These are phyloP conservation scores for Lonicera japonica DNA, from an alignment of 129 eudicot species.

Conservation along the genomic window DNA sequence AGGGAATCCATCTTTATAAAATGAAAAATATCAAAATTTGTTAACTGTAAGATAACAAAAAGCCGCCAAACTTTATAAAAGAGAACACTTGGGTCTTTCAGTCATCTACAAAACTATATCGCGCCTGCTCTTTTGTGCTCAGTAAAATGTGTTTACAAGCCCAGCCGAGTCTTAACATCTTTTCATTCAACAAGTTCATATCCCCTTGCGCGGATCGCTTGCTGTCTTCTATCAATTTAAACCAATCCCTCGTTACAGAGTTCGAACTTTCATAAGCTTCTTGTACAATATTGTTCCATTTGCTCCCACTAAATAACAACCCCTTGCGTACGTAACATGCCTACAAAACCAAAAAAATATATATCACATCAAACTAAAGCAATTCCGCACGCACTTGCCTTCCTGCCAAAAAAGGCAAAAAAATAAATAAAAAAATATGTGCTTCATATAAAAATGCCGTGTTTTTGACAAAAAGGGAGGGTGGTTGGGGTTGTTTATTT, in stretches of 20 bases:
- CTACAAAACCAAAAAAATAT: constrained; percentile 19
- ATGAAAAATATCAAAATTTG: no score
- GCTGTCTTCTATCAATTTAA: constrained; percentile 44
- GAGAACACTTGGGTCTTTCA: background rate
- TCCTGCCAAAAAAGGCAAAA: no score
- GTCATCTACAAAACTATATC: constrained; percentile 64
- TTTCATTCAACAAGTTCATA: constrained; percentile 32
- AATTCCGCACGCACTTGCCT: no score
- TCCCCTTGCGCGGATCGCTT: constrained; percentile 45
- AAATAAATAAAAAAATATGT: background rate
- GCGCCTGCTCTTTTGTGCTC: constrained; percentile 58
- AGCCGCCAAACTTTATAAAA: no score
- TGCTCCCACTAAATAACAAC: constrained; percentile 14
- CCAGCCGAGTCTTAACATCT: constrained; percentile 64
- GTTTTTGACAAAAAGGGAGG: background rate
- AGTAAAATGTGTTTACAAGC: constrained; percentile 63
- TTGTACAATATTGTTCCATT: constrained; percentile 17
- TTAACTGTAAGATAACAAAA: no score
- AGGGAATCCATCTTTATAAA: no score
- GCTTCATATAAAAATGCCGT: background rate
- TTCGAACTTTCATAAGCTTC: constrained; percentile 27
- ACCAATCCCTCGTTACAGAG: constrained; percentile 33
- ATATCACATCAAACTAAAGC: background rate
- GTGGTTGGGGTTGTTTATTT: no score
- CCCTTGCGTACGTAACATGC: constrained; percentile 66